These are phyloP conservation scores for Diplodia corticola DNA, from an alignment of 2,329 filamentous ascomycete genomes.

Conservation along the genomic window DNA sequence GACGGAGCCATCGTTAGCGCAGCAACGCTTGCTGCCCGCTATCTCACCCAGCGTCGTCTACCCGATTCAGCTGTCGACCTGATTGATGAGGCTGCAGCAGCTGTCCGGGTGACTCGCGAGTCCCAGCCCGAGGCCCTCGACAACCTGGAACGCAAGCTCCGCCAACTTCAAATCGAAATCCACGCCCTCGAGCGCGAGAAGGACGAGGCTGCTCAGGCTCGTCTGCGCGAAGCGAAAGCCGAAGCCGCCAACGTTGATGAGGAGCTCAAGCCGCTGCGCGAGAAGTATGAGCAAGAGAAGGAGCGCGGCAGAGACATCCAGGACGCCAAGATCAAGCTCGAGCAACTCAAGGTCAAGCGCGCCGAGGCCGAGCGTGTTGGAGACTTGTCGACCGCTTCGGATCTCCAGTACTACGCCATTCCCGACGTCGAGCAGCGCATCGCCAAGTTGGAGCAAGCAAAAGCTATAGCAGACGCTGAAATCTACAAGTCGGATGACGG, in stretches of 20 bases:
- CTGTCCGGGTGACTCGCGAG: conserved; percentile 92
- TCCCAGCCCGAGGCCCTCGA: conserved; percentile 96
- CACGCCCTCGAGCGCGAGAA: conserved; percentile 92
- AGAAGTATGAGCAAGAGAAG: conserved; percentile 95
- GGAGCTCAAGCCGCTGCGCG: conserved; percentile 84
- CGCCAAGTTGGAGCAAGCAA: conserved; percentile 75
- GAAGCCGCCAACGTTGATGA: conserved; percentile 94
- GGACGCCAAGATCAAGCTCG: conserved; percentile 91
- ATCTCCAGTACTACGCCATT: conserved; percentile 96
- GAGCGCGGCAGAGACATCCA: conserved; percentile 88
- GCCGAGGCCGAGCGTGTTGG: conserved; percentile 89
- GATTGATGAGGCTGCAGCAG: conserved; percentile 93
- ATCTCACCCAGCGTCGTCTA: conserved; percentile 85
- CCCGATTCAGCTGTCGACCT: conserved; percentile 97
- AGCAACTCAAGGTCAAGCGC: conserved; percentile 84
- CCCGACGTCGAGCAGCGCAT: conserved; percentile 85
- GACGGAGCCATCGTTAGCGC: conserved; percentile 90
- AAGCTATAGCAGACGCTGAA: conserved; percentile 73
- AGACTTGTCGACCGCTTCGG: conserved; percentile 83
- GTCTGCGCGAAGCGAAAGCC: conserved; percentile 78
- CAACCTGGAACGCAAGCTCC: conserved; percentile 83
- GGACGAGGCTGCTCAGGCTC: conserved; percentile 84
- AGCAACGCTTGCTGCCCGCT: conserved; percentile 88
- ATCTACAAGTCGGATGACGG: conserved; percentile 58
- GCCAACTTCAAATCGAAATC: conserved; percentile 95